A percentile compares a stretch with the other conserved stretches of the same genome.
Conservation (phyloP, 257 asterid species). For the Anisodus acutangulus region DNA sequence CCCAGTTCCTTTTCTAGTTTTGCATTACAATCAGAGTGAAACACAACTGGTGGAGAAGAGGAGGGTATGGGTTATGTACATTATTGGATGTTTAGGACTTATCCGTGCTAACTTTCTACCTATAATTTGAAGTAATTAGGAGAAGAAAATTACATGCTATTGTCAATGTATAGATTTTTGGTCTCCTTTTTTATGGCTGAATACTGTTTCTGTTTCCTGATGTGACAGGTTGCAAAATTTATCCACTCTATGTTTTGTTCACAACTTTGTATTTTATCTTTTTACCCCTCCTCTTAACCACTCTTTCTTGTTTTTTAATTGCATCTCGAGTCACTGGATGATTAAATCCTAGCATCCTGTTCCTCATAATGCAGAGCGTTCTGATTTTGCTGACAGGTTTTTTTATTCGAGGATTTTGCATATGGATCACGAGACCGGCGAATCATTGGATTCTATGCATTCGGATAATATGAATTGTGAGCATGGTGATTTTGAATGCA, state of each 20-base stretch:
- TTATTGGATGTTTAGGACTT: neutral
- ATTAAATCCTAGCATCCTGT: neutral
- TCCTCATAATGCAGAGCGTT: neutral
- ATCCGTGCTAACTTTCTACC: neutral
- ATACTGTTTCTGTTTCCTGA: neutral
- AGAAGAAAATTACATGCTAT: neutral
- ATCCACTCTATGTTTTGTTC: neutral
- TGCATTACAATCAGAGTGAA: neutral
- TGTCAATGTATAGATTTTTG: neutral
- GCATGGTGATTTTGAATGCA: slow-evolving; percentile 77
- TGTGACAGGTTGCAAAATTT: neutral
- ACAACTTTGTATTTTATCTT: neutral
- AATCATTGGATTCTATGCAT: slow-evolving; percentile 40
- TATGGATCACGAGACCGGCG: slow-evolving; percentile 58
- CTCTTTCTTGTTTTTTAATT: neutral
- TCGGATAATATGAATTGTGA: slow-evolving; percentile 52
- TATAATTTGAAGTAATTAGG: neutral
- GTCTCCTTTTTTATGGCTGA: neutral
- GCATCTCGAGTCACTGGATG: neutral
- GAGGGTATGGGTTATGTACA: neutral
- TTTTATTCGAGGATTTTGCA: slow-evolving; percentile 37
- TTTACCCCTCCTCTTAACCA: neutral
- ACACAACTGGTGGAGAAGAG: neutral
- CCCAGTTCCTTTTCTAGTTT: neutral
- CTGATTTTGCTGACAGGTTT: slow-evolving; percentile 16